Evolutionary conservation across 2,329 filamentous ascomycete genomes (phyloP), one percentile per base, ranked within the genome.

Genomic region (Fusarium chlamydosporum): DNA sequence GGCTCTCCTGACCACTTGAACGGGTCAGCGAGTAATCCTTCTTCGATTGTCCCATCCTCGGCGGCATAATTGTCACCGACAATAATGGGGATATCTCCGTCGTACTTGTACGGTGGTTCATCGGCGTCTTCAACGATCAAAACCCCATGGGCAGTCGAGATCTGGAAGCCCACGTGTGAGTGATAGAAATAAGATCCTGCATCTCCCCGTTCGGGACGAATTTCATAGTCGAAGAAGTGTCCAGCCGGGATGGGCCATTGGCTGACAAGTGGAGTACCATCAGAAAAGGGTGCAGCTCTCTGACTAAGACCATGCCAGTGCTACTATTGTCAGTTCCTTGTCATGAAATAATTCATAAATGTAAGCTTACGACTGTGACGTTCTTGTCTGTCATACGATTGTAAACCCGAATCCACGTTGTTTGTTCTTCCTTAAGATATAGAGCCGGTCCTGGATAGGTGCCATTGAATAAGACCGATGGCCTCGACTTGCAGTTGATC

Each of bases 131-230:
- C 33, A 3, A 92, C 83, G 45, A 90, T 86, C 34, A 92, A 71
- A 0, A 85, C 78, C 0, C 89, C 89, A 8, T 82, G 76, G 0
- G 86, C 86, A 15, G 87, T 86, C 34, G 86, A 77, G 0, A 86
- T 85, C 72, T 91, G 88, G 60, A 91, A 86, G 0, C 83, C 88
- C 16, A 91, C 82, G 64, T 91, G 89, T 0, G 88, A 90, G 72
- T 91, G 89, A 71, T 91, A 91, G 73, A 89, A 91, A 72, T 90
- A 91, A 0, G 88, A 88, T 6, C 89, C 89, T 0, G 86, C 84
- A 55, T 87, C 83, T 7, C 83, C 84, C 2, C 74, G 42, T 5
- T 84, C 76, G 0, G 87, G 83, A 16, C 82, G 81, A 5, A 91
- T 77, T 71, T 91, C 88, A 72, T 91, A 91, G 77, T 91, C 89